phyloP scores from a whole-genome alignment of 1,284 basidiomycete genomes.

The Coniferiporia sulphurascens region DNA sequence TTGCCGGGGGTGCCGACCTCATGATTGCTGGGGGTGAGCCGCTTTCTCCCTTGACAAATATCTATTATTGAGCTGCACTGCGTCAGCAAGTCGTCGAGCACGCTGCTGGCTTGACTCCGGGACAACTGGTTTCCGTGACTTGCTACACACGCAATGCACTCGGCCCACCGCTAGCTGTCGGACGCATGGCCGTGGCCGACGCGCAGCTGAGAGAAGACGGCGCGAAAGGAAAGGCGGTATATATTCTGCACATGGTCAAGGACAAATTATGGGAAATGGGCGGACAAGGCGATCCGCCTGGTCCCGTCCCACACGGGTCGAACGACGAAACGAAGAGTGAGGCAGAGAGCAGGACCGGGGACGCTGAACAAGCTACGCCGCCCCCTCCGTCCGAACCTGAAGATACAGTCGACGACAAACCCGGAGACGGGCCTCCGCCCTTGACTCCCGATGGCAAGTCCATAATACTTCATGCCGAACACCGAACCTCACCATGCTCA shows the following conservation, averaged over 20 bases:
- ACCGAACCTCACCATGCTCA: conserved; percentile 22
- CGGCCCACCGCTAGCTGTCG: conserved; percentile 61
- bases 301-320: conserved; percentile 25
- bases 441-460: conserved; percentile 25
- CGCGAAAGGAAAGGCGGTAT: conserved; percentile 71
- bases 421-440: conserved; percentile 16
- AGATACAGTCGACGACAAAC: conserved; percentile 15
- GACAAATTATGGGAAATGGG: conserved; percentile 71
- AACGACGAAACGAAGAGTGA: conserved; percentile 25
- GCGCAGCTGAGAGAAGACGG: conserved; percentile 38
- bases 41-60: conserved; percentile 3
- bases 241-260: conserved; percentile 64
- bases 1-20: conserved; percentile 69
- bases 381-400: conserved; percentile 8
- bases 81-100: conserved; percentile 45
- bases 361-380: background rate
- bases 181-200: conserved; percentile 57
- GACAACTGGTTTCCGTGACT: conserved; percentile 53
- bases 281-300: conserved; percentile 50
- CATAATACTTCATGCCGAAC: conserved; percentile 14
- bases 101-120: background rate
- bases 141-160: conserved; percentile 38
- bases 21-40: conserved; percentile 75
- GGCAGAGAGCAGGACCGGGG: conserved; percentile 10
- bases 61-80: conserved; percentile 10